Evolutionary conservation across 495 filamentous ascomycete species (phyloP).

Genomic region (Neurospora sp.): DNA sequence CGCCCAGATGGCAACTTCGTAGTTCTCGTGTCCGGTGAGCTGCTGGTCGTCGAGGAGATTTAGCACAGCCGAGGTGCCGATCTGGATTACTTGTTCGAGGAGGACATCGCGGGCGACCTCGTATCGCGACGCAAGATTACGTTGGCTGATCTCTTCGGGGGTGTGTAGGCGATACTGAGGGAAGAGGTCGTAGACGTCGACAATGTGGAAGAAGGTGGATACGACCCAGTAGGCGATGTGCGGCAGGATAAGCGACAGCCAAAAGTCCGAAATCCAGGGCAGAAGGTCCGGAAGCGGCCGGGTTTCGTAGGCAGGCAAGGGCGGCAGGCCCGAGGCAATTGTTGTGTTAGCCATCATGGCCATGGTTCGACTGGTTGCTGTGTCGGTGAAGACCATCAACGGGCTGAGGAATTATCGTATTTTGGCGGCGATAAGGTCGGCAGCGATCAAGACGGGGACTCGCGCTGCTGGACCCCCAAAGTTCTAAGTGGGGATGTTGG

Average conservation of each 20-base stretch:
- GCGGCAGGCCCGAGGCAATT: conserved; percentile 49
- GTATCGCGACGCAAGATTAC: conserved; percentile 75
- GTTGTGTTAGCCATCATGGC: conserved; percentile 38
- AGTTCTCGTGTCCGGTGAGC: conserved; percentile 62
- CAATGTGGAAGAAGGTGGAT: conserved; percentile 76
- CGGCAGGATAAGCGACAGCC: conserved; percentile 63
- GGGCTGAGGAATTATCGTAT: neutral
- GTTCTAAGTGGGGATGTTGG: neutral
- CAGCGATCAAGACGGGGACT: neutral
- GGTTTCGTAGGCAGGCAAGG: conserved; percentile 64
- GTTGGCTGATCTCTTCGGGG: conserved; percentile 72
- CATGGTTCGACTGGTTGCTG: conserved; percentile 9
- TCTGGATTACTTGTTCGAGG: conserved; percentile 82
- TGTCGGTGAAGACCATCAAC: neutral
- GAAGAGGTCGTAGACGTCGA: conserved; percentile 75
- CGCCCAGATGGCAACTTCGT: conserved; percentile 77
- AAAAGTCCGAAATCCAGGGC: conserved; percentile 69
- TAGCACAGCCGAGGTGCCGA: conserved; percentile 50
- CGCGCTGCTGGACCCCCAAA: neutral
- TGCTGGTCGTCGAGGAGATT: conserved; percentile 55
- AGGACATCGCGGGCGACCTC: conserved; percentile 82
- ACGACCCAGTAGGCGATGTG: conserved; percentile 80
- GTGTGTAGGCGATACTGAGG: conserved; percentile 86
- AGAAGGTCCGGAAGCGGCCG: conserved; percentile 59
- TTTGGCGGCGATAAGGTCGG: neutral